These are phyloP conservation scores for Euphorbia tirucalli DNA, from an alignment of 345 rosid species.

Conservation along the genomic window DNA sequence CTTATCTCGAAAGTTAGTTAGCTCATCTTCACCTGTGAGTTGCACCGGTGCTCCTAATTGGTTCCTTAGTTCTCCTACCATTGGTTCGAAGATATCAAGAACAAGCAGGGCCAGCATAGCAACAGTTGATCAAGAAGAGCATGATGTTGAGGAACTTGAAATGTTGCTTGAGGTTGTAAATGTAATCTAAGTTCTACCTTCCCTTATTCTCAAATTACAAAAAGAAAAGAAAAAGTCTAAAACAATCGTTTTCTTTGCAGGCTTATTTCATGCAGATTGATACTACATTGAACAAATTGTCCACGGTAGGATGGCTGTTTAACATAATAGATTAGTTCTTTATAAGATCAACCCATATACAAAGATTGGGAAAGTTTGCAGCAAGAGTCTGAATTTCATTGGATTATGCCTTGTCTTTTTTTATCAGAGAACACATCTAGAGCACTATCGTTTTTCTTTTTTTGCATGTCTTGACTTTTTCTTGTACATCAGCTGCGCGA, in stretches of 20 bases:
- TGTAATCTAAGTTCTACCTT: not conserved
- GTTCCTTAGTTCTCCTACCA: conserved; percentile 36
- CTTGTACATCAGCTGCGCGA: conserved; percentile 64
- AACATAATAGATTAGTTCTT: conserved; percentile 9
- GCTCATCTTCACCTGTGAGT: conserved; percentile 37
- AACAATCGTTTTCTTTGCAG: conserved; percentile 29
- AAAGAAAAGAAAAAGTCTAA: conserved; percentile 17
- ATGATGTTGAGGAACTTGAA: conserved; percentile 63
- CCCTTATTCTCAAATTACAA: not conserved
- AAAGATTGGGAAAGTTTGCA: not conserved
- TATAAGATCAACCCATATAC: not conserved
- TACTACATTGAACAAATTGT: conserved; percentile 51
- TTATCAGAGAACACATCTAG: not conserved
- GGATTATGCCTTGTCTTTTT: not conserved
- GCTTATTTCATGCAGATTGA: conserved; percentile 66
- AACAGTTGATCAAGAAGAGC: conserved; percentile 40
- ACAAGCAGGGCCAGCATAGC: conserved; percentile 39
- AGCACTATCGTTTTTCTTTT: not conserved
- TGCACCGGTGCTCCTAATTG: conserved; percentile 39
- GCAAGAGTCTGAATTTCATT: not conserved
- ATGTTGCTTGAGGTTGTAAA: conserved; percentile 58
- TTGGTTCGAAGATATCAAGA: conserved; percentile 47
- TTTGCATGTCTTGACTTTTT: not conserved
- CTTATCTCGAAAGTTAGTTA: conserved; percentile 45
- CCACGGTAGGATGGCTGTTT: conserved; percentile 32